These are phyloP conservation scores for Arthrobotrys iridis DNA, from an alignment of 2,329 filamentous ascomycete genomes.

Conservation along the genomic window DNA sequence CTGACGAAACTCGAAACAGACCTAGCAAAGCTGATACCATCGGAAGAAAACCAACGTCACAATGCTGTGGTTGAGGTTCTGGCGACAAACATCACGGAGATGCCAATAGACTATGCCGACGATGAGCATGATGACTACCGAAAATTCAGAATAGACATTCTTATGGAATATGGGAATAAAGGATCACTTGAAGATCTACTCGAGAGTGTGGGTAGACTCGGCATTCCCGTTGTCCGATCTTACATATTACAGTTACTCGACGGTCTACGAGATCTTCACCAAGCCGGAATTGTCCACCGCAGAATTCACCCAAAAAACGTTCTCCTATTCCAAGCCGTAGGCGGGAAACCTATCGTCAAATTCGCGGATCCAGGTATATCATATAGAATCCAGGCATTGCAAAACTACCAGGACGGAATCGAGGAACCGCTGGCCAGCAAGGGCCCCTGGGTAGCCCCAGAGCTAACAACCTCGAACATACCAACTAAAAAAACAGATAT, in stretches of 20 bases:
- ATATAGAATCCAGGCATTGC: conserved; percentile 31
- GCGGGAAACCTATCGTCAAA: conserved; percentile 75
- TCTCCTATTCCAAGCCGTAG: conserved; percentile 77
- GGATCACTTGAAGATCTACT: conserved; percentile 84
- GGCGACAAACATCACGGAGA: conserved; percentile 79
- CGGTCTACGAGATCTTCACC: conserved; percentile 86
- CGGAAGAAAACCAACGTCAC: conserved; percentile 69
- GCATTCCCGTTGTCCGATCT: conserved; percentile 78
- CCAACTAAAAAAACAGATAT: conserved; percentile 84
- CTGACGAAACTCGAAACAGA: conserved; percentile 79
- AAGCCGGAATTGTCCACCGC: conserved; percentile 83
- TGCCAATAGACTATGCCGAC: conserved; percentile 58
- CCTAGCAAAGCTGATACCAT: conserved; percentile 77
- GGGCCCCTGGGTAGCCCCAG: conserved; percentile 35
- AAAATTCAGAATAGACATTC: conserved; percentile 66
- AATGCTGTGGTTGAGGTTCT: conserved; percentile 80
- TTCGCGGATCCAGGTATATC: conserved; percentile 72
- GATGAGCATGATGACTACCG: conserved; percentile 62
- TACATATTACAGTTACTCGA: conserved; percentile 95
- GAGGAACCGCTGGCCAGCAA: conserved; percentile 7
- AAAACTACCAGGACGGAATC: conserved; percentile 33
- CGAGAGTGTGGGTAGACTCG: conserved; percentile 78
- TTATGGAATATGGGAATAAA: conserved; percentile 81
- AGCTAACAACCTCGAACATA: conserved; percentile 23
- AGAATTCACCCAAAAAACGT: conserved; percentile 83